Percentiles rank a stretch among this genome's conserved stretches.
phyloP scores from a whole-genome alignment of 1,139 yeast genomes.

The Hemisphaericaspora lyxosophila region DNA sequence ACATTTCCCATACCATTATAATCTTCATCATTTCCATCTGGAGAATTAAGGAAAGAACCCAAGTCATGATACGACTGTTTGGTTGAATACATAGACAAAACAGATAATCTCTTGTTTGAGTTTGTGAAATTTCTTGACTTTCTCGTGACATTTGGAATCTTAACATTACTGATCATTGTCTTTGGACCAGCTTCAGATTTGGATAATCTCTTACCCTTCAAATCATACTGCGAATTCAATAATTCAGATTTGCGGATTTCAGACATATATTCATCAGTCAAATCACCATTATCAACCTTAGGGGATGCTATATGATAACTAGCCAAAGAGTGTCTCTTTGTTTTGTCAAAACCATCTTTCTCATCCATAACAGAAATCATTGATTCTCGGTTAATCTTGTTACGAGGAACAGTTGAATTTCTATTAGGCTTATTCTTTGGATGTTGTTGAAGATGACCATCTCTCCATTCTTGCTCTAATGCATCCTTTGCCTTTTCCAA shows the following conservation, averaged over 20 bases:
- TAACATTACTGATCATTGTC: constrained; percentile 57
- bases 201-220: constrained; percentile 19
- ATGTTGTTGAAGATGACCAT: constrained; percentile 9
- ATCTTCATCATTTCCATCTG: constrained; percentile 21
- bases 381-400: constrained; percentile 37
- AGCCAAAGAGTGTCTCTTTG: constrained; percentile 21
- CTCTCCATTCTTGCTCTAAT: constrained; percentile 36
- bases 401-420: constrained; percentile 13
- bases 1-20: constrained; percentile 27
- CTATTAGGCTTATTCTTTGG: constrained; percentile 11
- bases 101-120: constrained; percentile 66
- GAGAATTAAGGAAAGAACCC: constrained; percentile 47
- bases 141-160: constrained; percentile 69
- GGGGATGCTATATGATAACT: constrained; percentile 42
- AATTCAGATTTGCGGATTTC: constrained; percentile 47
- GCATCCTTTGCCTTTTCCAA: constrained; percentile 46
- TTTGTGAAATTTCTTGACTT: constrained; percentile 62
- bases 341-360: constrained; percentile 9
- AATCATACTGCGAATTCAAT: constrained; percentile 43
- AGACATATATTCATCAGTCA: constrained; percentile 46
- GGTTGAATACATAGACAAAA: constrained; percentile 67
- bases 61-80: constrained; percentile 64
- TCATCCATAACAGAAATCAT: constrained; percentile 38
- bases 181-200: constrained; percentile 22
- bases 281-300: constrained; percentile 35